Evolutionary conservation across 2,329 filamentous ascomycete species (phyloP).

Genomic region (Colletotrichum sp.): DNA sequence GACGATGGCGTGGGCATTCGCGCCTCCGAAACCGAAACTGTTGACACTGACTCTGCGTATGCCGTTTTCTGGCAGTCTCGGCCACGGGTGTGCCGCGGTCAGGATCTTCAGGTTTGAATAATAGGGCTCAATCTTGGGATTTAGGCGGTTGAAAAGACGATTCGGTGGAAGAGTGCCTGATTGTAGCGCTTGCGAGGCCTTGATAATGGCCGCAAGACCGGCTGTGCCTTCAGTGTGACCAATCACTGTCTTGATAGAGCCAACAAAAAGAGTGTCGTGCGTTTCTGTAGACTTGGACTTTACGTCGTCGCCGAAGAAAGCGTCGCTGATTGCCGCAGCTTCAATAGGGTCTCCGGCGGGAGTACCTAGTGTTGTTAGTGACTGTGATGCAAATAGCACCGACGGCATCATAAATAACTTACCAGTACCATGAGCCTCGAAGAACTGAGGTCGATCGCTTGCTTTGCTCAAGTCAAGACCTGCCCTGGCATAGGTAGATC

Average conservation of each 20-base stretch:
- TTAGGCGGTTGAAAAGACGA: conserved; percentile 32
- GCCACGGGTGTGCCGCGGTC: conserved; percentile 20
- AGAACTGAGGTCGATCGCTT: conserved; percentile 9
- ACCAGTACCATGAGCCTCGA: conserved; percentile 42
- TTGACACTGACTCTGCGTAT: neutral
- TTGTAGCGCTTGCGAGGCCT: conserved; percentile 25
- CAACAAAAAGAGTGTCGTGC: conserved; percentile 31
- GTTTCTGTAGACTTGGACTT: neutral
- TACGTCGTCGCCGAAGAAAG: neutral
- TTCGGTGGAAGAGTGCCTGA: conserved; percentile 32
- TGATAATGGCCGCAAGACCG: conserved; percentile 31
- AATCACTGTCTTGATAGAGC: conserved; percentile 32
- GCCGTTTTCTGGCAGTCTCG: neutral
- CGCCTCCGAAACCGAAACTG: conserved; percentile 50
- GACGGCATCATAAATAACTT: accelerated
- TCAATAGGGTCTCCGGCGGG: conserved; percentile 49
- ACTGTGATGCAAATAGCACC: accelerated
- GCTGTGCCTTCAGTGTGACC: conserved; percentile 31
- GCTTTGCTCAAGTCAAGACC: conserved; percentile 13
- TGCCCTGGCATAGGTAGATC: conserved; percentile 27
- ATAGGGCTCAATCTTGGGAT: conserved; percentile 29
- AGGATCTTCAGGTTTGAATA: conserved; percentile 23
- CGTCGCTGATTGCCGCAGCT: neutral
- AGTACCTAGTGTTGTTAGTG: neutral
- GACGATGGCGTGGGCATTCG: conserved; percentile 47